phyloP scores from a whole-genome alignment of 2,329 filamentous ascomycete genomes.

The Neofusicoccum laricinum region DNA sequence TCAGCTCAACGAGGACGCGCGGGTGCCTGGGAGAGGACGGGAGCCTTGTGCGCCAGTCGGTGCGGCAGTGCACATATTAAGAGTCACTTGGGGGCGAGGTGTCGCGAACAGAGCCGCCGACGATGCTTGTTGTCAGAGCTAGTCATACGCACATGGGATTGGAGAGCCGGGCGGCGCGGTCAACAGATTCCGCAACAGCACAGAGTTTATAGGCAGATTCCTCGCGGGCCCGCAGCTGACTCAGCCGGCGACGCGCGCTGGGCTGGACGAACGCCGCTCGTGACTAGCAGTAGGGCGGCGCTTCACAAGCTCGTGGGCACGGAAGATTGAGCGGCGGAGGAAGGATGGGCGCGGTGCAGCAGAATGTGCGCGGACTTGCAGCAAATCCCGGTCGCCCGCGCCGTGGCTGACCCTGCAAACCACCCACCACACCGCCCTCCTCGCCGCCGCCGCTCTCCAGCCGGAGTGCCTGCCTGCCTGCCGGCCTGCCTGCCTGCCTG shows the following conservation, averaged over 20 bases:
- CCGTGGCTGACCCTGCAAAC: not conserved
- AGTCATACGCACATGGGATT: slow-evolving; percentile 5
- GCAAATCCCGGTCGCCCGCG: not conserved
- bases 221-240: not conserved
- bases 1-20: not conserved
- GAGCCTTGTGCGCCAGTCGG: not conserved
- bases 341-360: slow-evolving; percentile 3
- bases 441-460: not conserved
- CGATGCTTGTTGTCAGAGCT: not conserved
- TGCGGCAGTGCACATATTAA: slow-evolving; percentile 7
- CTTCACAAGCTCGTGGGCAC: not conserved
- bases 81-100: not conserved
- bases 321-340: not conserved
- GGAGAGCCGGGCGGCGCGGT: not conserved
- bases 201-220: slow-evolving; percentile 10
- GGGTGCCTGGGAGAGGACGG: not conserved
- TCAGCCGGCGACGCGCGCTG: not conserved
- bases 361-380: not conserved
- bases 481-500: no score
- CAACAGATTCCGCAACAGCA: slow-evolving; percentile 1
- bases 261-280: not conserved
- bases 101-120: not conserved
- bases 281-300: not conserved
- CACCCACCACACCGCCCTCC: not conserved
- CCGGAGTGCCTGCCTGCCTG: no score